These are phyloP conservation scores for Arbutus unedo DNA, from an alignment of 148 eudicot species.

Conservation along the genomic window DNA sequence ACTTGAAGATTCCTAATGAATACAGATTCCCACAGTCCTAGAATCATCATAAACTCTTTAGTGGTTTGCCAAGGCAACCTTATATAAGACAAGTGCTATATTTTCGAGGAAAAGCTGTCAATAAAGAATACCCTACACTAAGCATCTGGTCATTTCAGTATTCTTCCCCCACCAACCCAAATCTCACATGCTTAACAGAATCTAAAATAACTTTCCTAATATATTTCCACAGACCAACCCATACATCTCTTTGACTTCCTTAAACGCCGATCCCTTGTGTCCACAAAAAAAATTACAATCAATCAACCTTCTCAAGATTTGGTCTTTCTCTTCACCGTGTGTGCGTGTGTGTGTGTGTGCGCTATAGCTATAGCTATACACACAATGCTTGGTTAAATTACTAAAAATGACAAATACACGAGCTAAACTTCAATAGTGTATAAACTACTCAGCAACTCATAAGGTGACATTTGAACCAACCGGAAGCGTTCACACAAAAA, in stretches of 20 bases:
- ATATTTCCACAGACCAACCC: neutral
- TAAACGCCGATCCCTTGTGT: neutral
- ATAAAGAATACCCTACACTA: neutral
- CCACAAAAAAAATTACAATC: neutral
- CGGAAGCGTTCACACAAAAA: neutral
- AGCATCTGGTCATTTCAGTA: neutral
- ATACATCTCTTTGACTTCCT: neutral
- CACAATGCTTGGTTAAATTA: neutral
- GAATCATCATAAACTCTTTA: neutral
- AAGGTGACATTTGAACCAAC: neutral
- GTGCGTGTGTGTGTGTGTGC: no score
- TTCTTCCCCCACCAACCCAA: neutral
- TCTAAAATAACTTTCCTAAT: neutral
- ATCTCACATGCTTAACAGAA: neutral
- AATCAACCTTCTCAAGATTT: neutral
- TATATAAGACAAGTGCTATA: neutral
- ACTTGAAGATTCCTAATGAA: neutral
- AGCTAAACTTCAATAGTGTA: neutral
- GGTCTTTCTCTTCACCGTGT: neutral
- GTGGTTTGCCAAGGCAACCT: neutral
- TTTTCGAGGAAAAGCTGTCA: neutral
- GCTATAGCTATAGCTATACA: neutral
- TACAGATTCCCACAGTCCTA: neutral
- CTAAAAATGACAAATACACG: neutral
- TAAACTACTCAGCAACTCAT: neutral